phyloP scores from a whole-genome alignment of 148 eudicot genomes.

The Fagopyrum esculentum region DNA sequence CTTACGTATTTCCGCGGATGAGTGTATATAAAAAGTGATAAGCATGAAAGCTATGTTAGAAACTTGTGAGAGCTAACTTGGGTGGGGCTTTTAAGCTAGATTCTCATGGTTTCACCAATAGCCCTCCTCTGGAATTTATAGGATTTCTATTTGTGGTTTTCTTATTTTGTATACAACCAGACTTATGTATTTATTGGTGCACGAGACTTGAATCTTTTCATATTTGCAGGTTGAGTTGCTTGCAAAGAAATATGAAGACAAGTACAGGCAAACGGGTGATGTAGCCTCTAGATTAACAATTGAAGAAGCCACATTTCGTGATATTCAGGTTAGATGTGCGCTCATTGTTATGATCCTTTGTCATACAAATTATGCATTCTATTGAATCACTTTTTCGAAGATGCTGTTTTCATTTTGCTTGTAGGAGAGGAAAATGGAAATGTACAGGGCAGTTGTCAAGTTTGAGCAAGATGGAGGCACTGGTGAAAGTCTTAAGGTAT shows the following conservation, averaged over 20 bases:
- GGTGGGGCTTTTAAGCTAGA: neutral
- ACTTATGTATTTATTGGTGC: slow-evolving; percentile 1
- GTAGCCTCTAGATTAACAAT: slow-evolving; percentile 82
- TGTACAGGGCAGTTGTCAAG: slow-evolving; percentile 42
- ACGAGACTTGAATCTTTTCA: neutral
- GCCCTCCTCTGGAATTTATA: neutral
- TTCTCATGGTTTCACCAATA: neutral
- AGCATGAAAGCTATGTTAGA: neutral
- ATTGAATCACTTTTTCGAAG: neutral
- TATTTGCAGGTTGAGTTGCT: slow-evolving; percentile 60
- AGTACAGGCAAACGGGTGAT: slow-evolving; percentile 81
- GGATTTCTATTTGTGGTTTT: neutral
- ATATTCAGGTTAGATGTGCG: slow-evolving; percentile 57
- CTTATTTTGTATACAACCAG: neutral
- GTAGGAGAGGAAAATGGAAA: slow-evolving; percentile 48
- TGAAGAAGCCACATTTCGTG: slow-evolving; percentile 96
- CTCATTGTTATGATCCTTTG: slow-evolving; percentile 2
- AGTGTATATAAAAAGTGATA: neutral
- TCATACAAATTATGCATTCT: neutral
- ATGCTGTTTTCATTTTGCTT: neutral
- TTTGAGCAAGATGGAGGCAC: slow-evolving; percentile 32
- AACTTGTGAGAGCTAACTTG: neutral
- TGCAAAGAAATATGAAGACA: slow-evolving; percentile 89
- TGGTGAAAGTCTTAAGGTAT: slow-evolving; percentile 38
- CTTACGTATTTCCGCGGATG: neutral